Evolutionary conservation across 257 asterid genomes (phyloP), one percentile per base, ranked within the genome.

Genomic region (Nicotiana tabacum): DNA sequence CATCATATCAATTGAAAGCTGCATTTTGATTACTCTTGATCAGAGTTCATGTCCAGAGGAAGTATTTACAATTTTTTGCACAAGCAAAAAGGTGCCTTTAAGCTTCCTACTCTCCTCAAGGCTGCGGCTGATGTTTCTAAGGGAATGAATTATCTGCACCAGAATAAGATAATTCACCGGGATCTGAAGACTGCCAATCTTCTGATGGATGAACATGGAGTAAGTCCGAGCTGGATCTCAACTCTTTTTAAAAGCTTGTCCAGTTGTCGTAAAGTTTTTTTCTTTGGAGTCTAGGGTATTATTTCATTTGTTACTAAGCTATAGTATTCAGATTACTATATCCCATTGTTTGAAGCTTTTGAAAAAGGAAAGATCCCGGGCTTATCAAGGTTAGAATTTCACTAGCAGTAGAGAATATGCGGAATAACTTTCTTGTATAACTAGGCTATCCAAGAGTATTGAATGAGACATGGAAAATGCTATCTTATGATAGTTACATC

Each of bases 101-200:
- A 86, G 83, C 88, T 86, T 82, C 51, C 51, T 43, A 9, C 51
- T 43, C 51, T 43, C 51, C 12, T 43, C 51, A 43, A 43, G 12
- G 51, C 51, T 43, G 51, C 51, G 10, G 12, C 51, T 43, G 51
- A 43, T 43, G 51, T 43, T 80, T 84, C 83, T 29, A 88, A 86
- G 65, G 90, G 90, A 66, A 88, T 88, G 90, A 86, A 84, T 82
- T 88, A 88, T 86, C 70, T 88, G 86, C 89, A 88, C 88, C 90
- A 88, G 83, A 88, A 88, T 66, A 85, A 85, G 21, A 88, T 88
- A 77, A 83, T 88, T 62, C 90, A 88, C 51, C 81, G 90, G 61
- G 90, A 88, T 82, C 85, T 88, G 78, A 88, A 88, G 86, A 86
- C 90, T 60, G 90, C 90, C 66, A 88, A 88, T 84, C 89, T 88